Evolutionary conservation across 2,329 filamentous ascomycete species (phyloP).

Genomic region (Dothistroma pini): DNA sequence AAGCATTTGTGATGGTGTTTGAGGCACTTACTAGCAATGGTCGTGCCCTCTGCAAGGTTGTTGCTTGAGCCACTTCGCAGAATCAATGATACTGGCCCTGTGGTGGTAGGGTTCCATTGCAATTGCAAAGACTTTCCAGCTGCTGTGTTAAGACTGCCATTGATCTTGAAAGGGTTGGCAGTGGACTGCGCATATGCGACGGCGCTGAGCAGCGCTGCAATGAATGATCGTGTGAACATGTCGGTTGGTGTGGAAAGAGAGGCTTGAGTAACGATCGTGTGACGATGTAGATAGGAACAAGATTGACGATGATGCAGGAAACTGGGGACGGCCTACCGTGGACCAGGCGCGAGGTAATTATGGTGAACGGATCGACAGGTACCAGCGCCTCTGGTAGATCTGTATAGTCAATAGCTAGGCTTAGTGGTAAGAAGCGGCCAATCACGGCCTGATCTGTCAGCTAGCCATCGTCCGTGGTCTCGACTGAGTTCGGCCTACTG

Average conservation of each 20-base stretch:
- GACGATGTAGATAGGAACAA: slow-evolving; percentile 1
- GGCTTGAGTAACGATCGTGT: slow-evolving; percentile 7
- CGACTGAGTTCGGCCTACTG: background rate
- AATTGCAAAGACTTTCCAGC: slow-evolving; percentile 47
- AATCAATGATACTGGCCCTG: slow-evolving; percentile 50
- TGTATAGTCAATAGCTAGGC: background rate
- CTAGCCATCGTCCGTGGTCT: background rate
- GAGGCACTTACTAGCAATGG: slow-evolving; percentile 31
- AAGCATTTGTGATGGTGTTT: slow-evolving; percentile 2
- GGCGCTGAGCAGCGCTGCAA: slow-evolving; percentile 46
- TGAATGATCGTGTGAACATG: slow-evolving; percentile 45
- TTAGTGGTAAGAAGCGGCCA: background rate
- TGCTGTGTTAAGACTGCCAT: slow-evolving; percentile 42
- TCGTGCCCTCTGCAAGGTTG: slow-evolving; percentile 34
- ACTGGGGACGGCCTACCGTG: slow-evolving; percentile 3
- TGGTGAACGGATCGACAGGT: background rate
- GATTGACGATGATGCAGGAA: slow-evolving; percentile 4
- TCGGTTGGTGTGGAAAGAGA: slow-evolving; percentile 3
- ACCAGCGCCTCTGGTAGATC: slow-evolving; percentile 2
- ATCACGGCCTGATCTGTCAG: background rate
- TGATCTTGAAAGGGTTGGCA: slow-evolving; percentile 48
- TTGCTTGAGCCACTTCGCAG: slow-evolving; percentile 40
- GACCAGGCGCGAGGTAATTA: slow-evolving; percentile 3
- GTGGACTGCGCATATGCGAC: slow-evolving; percentile 36
- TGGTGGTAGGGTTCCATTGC: slow-evolving; percentile 49